Evolutionary conservation across 495 filamentous ascomycete species (phyloP).

Genomic region (Neurospora cerealis): DNA sequence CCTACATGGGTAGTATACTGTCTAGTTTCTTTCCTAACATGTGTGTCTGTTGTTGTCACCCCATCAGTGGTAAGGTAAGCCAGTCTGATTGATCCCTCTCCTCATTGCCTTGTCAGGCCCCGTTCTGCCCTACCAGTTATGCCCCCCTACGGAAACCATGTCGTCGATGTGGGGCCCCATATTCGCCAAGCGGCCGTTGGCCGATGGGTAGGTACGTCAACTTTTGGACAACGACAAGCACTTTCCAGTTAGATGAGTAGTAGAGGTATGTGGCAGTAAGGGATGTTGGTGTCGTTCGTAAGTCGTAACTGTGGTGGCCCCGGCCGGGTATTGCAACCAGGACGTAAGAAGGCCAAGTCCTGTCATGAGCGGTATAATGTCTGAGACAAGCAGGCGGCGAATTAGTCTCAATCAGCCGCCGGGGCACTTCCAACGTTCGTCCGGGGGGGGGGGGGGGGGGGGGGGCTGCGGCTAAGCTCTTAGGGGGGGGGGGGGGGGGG

Average conservation of each 20-base stretch:
- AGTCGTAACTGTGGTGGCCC: background rate
- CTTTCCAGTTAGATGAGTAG: background rate
- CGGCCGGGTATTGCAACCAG: background rate
- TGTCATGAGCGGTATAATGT: background rate
- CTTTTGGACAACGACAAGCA: background rate
- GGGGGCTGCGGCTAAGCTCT: no score
- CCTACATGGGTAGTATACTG: background rate
- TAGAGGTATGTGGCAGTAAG: background rate
- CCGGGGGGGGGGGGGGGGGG: background rate
- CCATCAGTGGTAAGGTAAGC: background rate
- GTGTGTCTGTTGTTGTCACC: background rate
- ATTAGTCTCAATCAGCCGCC: background rate
- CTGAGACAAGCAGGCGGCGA: background rate
- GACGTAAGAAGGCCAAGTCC: background rate
- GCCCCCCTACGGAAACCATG: background rate
- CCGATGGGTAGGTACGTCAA: background rate
- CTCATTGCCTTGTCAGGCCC: background rate
- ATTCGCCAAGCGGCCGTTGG: background rate
- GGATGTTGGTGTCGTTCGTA: background rate
- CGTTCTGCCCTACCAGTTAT: background rate
- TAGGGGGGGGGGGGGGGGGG: no score
- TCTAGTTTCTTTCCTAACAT: background rate
- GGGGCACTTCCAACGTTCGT: background rate
- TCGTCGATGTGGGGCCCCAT: background rate
- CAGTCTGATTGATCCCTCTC: background rate